These are phyloP conservation scores for Hyphodiscus sp. DNA, from an alignment of 2,329 filamentous ascomycete species.

Conservation along the genomic window DNA sequence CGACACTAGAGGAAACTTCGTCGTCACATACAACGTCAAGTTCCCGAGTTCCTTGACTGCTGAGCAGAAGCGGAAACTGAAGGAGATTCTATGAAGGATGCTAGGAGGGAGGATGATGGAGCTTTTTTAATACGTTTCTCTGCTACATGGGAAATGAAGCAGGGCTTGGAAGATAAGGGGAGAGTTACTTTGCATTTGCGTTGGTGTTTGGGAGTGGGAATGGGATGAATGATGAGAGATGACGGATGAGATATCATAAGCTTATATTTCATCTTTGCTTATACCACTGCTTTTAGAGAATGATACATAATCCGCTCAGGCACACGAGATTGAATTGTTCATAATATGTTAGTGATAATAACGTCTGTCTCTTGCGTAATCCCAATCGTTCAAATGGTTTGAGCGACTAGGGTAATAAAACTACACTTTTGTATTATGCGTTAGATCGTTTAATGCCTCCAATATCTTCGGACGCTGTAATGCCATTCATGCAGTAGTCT, in stretches of 20 bases:
- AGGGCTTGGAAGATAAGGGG: not conserved
- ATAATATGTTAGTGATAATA: too few species aligned
- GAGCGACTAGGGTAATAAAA: too few species aligned
- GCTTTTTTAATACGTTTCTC: too few species aligned
- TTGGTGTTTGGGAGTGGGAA: not conserved
- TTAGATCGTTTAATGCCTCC: too few species aligned
- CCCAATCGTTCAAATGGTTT: too few species aligned
- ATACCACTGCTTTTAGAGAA: not conserved
- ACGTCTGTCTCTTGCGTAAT: too few species aligned
- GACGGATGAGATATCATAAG: not conserved
- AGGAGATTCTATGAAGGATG: slow-evolving; percentile 58
- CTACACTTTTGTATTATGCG: too few species aligned
- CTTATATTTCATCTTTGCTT: not conserved
- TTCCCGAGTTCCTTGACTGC: slow-evolving; percentile 75
- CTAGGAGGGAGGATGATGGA: too few species aligned
- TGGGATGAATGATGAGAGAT: not conserved
- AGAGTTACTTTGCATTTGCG: not conserved
- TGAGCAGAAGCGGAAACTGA: slow-evolving; percentile 73
- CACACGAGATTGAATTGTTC: too few species aligned
- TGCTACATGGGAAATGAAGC: too few species aligned
- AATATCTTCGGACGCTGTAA: too few species aligned
- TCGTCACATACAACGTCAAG: slow-evolving; percentile 86
- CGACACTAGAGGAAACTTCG: slow-evolving; percentile 74
- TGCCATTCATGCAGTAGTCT: too few species aligned
- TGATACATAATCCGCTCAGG: not conserved